Conservation (phyloP, 139 green algal species). For the Marvania coccoides region DNA sequence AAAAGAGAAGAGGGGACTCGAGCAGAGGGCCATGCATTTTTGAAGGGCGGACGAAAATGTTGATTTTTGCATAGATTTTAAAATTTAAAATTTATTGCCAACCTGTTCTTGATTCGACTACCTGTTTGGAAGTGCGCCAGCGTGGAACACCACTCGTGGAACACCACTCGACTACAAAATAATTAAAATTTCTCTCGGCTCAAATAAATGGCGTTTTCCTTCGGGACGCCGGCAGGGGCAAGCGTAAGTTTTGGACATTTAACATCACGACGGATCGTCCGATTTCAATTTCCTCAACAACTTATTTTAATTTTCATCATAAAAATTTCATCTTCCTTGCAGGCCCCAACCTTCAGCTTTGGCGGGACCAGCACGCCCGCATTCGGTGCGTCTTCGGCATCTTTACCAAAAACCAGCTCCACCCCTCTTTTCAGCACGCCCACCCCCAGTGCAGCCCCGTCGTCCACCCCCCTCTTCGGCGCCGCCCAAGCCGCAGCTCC, state of each 20-base stretch:
- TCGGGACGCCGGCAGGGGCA: conserved; percentile 1
- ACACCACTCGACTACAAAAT: too few relatives aligned
- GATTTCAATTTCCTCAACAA: neutral
- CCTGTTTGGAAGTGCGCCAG: too few relatives aligned
- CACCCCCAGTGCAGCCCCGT: neutral
- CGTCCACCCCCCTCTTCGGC: neutral
- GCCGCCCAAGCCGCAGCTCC: neutral
- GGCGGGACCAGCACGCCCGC: conserved; percentile 6
- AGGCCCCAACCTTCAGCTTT: conserved; percentile 20
- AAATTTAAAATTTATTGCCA: too few relatives aligned
- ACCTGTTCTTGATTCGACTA: too few relatives aligned
- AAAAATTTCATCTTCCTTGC: neutral
- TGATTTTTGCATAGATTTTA: too few relatives aligned
- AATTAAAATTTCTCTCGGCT: neutral
- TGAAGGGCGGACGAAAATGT: too few relatives aligned
- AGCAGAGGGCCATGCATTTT: neutral
- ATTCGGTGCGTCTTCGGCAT: conserved; percentile 3
- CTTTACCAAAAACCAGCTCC: conserved; percentile 14
- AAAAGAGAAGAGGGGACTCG: neutral
- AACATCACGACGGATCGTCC: neutral
- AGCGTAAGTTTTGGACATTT: neutral
- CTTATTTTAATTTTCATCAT: neutral
- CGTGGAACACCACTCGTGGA: too few relatives aligned
- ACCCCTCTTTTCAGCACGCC: conserved; percentile 19
- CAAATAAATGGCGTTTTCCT: conserved; percentile 13